These are phyloP conservation scores for Ogataea haglerorum DNA, from an alignment of 805 yeast species.

Conservation along the genomic window DNA sequence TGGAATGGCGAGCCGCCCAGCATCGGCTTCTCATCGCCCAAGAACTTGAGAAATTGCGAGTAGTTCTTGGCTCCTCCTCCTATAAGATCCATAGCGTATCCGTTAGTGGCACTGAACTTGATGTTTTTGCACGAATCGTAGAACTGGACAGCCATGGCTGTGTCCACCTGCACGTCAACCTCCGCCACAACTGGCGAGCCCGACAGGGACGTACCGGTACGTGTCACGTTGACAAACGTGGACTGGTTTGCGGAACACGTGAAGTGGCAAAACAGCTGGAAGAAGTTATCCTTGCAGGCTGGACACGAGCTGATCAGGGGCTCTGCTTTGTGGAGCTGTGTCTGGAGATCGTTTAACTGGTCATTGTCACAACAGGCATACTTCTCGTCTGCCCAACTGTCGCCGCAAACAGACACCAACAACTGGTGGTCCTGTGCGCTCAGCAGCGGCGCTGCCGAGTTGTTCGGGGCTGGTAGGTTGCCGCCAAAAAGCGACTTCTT, in stretches of 20 bases:
- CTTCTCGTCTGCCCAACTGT: constrained; percentile 48
- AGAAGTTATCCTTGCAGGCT: constrained; percentile 85
- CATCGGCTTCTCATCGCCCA: constrained; percentile 92
- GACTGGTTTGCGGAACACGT: constrained; percentile 88
- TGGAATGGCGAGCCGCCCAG: constrained; percentile 96
- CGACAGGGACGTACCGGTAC: constrained; percentile 44
- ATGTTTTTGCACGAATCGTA: constrained; percentile 85
- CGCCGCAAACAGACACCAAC: constrained; percentile 68
- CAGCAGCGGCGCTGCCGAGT: constrained; percentile 47
- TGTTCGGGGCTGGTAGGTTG: constrained; percentile 73
- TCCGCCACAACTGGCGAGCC: constrained; percentile 66
- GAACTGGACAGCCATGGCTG: constrained; percentile 57
- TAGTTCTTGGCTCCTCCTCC: constrained; percentile 95
- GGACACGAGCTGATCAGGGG: constrained; percentile 86
- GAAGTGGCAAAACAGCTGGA: constrained; percentile 78
- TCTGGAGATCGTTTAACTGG: constrained; percentile 56
- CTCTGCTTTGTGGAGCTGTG: constrained; percentile 70
- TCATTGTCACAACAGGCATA: constrained; percentile 67
- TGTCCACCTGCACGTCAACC: constrained; percentile 58
- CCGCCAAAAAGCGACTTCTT: constrained; percentile 74
- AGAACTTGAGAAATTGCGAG: constrained; percentile 70
- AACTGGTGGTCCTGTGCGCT: constrained; percentile 40
- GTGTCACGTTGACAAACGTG: constrained; percentile 64
- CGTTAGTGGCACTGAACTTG: constrained; percentile 92
- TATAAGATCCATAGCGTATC: constrained; percentile 91